These are phyloP conservation scores for Wickerhamiella shivajii DNA, from an alignment of 805 yeast genomes.

Conservation along the genomic window DNA sequence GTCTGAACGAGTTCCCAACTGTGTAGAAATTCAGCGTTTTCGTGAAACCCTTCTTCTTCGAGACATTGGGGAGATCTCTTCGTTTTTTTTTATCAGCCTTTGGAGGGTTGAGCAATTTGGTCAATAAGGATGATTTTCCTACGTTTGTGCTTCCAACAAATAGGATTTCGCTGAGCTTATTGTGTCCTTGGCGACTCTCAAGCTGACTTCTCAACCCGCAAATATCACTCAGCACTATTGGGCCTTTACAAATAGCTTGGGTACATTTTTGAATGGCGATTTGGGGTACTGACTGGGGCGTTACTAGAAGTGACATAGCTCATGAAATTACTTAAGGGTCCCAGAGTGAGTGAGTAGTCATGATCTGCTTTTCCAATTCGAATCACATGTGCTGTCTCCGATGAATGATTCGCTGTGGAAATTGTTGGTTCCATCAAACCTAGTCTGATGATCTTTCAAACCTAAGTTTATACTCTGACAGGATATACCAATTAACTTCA, in stretches of 20 bases:
- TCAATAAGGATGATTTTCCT: constrained; percentile 70
- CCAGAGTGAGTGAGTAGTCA: too few species aligned
- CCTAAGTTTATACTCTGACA: too few species aligned
- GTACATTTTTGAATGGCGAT: constrained; percentile 21
- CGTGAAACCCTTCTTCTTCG: constrained; percentile 38
- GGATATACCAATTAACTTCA: too few species aligned
- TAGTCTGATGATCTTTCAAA: too few species aligned
- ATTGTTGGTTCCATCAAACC: too few species aligned
- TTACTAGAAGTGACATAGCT: neutral
- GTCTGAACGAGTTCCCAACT: constrained; percentile 43
- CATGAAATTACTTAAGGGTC: too few species aligned
- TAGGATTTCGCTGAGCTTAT: constrained; percentile 51
- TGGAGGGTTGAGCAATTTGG: constrained; percentile 32
- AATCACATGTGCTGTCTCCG: too few species aligned
- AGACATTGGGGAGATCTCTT: constrained; percentile 31
- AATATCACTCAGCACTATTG: constrained; percentile 20
- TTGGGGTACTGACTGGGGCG: constrained; percentile 7
- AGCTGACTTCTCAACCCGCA: constrained; percentile 20
- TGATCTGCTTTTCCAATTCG: too few species aligned
- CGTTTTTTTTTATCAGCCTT: constrained; percentile 13
- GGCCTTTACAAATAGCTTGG: constrained; percentile 18
- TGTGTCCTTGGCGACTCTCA: constrained; percentile 11
- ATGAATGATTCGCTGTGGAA: too few species aligned
- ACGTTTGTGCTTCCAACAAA: constrained; percentile 73
- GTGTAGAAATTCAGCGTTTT: constrained; percentile 57